A percentile compares a stretch with the other conserved stretches of the same genome.
phyloP scores from a whole-genome alignment of 768 basidiomycete species.

The Baorangia bicolor region DNA sequence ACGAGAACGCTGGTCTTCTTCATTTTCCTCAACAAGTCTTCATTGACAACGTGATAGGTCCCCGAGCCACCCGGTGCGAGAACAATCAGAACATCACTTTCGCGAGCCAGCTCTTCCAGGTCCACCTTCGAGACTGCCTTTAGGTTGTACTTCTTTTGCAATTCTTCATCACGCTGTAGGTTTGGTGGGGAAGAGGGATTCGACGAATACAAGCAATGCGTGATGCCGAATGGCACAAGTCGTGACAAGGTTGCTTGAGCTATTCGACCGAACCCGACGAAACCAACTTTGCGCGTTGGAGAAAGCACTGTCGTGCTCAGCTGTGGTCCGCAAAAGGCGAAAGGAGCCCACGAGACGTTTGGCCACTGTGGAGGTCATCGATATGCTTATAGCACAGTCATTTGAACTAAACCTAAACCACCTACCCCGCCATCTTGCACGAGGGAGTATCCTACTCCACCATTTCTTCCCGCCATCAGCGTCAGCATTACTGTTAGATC shows the following conservation, averaged over 20 bases:
- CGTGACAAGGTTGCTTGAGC: constrained; percentile 80
- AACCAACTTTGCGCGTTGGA: constrained; percentile 71
- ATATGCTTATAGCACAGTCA: neutral
- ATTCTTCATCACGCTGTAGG: constrained; percentile 36
- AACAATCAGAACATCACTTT: constrained; percentile 84
- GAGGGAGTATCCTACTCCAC: constrained; percentile 56
- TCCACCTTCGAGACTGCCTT: constrained; percentile 53
- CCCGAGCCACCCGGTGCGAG: constrained; percentile 71
- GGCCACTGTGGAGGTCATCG: constrained; percentile 63
- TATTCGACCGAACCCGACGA: constrained; percentile 95
- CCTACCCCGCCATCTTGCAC: constrained; percentile 71
- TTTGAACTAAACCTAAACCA: neutral
- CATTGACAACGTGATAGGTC: constrained; percentile 74
- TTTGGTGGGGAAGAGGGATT: constrained; percentile 52
- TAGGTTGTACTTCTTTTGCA: constrained; percentile 37
- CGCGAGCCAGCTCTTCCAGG: constrained; percentile 64
- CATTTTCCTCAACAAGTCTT: constrained; percentile 76
- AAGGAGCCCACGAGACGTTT: constrained; percentile 73
- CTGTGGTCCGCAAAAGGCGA: constrained; percentile 82
- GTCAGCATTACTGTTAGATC: constrained; percentile 89
- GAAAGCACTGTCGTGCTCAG: constrained; percentile 53
- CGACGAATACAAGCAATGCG: constrained; percentile 64
- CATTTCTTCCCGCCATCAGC: constrained; percentile 90
- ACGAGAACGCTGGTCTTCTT: constrained; percentile 81
- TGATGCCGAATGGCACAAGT: constrained; percentile 80